Evolutionary conservation across 179 eudicot species (phyloP).

Genomic region (Vitellaria paradoxa): DNA sequence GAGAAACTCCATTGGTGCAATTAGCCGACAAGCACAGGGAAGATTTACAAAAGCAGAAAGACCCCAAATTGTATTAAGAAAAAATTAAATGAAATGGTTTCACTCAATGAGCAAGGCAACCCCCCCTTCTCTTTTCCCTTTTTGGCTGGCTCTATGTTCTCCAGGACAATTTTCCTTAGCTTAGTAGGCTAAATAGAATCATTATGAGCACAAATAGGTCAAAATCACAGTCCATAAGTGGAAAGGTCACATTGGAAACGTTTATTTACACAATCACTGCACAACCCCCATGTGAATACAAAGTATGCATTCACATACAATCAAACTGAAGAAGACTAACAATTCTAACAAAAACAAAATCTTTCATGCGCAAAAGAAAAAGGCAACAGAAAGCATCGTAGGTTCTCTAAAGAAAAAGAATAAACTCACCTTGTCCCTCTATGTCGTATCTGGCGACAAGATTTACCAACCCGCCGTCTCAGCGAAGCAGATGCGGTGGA

Average conservation of each 20-base stretch:
- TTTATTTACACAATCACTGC: not conserved
- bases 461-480: constrained; percentile 62
- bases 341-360: too few species aligned
- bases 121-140: not conserved
- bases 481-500: constrained; percentile 41
- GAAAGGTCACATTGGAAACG: not conserved
- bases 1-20: not conserved
- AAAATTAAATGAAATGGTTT: not conserved
- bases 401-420: not conserved
- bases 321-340: not conserved
- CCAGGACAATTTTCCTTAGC: not conserved
- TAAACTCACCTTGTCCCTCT: constrained; percentile 55
- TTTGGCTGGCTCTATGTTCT: not conserved
- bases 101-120: not conserved
- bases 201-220: not conserved
- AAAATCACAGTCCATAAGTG: not conserved
- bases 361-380: not conserved
- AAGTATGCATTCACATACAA: not conserved
- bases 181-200: not conserved
- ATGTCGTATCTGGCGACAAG: constrained; percentile 72
- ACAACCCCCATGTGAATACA: not conserved
- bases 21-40: not conserved
- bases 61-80: not conserved
- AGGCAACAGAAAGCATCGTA: not conserved
- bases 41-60: not conserved